Base-by-base conservation (phyloP, 176 grass and related monocot genomes). In the Melocanna baccifera region DNA sequence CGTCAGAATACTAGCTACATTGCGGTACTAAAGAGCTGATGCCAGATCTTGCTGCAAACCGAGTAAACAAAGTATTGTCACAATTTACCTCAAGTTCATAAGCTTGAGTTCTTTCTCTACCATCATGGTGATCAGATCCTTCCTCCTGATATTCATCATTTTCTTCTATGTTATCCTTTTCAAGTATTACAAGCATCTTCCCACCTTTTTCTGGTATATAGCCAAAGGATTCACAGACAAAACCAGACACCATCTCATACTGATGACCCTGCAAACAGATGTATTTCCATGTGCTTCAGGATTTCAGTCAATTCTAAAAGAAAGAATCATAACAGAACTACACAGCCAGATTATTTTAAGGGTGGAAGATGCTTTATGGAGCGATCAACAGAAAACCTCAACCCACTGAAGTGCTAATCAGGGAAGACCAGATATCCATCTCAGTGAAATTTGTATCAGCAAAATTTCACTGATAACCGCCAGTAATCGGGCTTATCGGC, bases 181-280 rank as follows among this genome's bases (percentile, higher is more conserved):
- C 92, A 47, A 98, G 84, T 86, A 98, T 88, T 53, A 98, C 89
- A 62, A 90, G 74, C 64, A 93, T 93, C 83, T 89, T 98, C 2
- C 48, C 89, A 78, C 92, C 92, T 85, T 95, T 87, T 89, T 93
- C 86, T 69, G 95, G 92, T 76, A 98, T 95, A 82, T 95, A 98
- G 73, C 95, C 95, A 90, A 98, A 98, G 29, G 85, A 89, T 80
- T 86, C 95, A 69, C 95, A 98, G 45, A 98, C 95, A 93, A 98
- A 98, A 77, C 95, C 95, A 73, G 92, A 98, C 40, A 98, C 95
- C 0, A 89, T 95, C 79, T 98, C 95, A 85, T 98, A 95, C 72
- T 91, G 92, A 90, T 98, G 92, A 55, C 91, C 92, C 89, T 97
- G 87, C 20, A 87, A 89, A 72, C 30, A 77, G 19, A 83, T 28